Evolutionary conservation across 2,329 filamentous ascomycete species (phyloP), one percentile per base, ranked within the genome.

Genomic region (Macroventuria anomochaeta): DNA sequence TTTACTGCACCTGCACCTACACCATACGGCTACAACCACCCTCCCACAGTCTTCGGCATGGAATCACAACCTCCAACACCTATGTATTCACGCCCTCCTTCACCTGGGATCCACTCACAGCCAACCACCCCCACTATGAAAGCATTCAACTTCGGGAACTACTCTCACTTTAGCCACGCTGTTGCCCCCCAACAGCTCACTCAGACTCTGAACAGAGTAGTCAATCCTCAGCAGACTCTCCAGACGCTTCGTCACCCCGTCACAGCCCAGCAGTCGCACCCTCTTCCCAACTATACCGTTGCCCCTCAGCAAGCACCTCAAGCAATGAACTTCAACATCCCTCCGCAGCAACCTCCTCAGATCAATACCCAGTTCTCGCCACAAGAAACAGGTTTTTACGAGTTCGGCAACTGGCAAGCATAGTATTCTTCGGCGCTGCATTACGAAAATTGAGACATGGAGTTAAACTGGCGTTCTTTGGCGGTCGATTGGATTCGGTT

Each of bases 101-200:
- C 46, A 8, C 47, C 48, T 29, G 62, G 62, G 17, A 58, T 58
- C 31, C 67, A 67, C 44, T 68, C 65, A n/a, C 61, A 68, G 47
- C 68, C 68, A 21, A 64, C 62, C 11, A 69, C 68, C 0, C 68
- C 69, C 7, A 54, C 68, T 21, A 40, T 64, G 41, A 55, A 55
- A 36, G 46, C 46, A 3, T 55, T 55, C 53, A 55, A 55, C 26
- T 55, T 55, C n/a, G 53, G 53, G 15, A 50, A 46, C 21, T 51
- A 50, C 5, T 40, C 46, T 46, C 41, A 44, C 26, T 55, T 50
- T 34, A 55, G 53, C 41, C 46, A 55, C 13, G 53, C 53, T 38
- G 46, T 55, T 42, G 53, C 53, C 18, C 53, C 53, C 13, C 53
- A 55, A 20, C 53, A 55, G 37, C 53, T 55, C 36, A 55, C 53